A percentile compares a stretch with the other conserved stretches of the same genome.
Conservation (phyloP, 257 asterid species). For the Fraxinus anomala region DNA sequence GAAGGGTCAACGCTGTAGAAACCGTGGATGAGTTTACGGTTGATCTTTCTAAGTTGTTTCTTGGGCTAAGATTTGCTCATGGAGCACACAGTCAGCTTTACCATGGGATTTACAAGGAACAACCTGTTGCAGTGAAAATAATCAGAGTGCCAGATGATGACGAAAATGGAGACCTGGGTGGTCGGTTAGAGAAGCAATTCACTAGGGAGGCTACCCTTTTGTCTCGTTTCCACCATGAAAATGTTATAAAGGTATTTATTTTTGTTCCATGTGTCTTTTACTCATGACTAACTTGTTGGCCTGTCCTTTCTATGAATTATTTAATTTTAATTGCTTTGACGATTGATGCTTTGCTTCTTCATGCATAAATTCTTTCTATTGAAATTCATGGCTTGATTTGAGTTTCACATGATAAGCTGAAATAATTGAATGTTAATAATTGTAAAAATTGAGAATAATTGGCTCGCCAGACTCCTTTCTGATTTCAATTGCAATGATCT, state of each 20-base stretch:
- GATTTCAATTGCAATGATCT: constrained; percentile 16
- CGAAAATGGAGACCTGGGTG: constrained; percentile 49
- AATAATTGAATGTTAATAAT: neutral
- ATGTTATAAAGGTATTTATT: constrained; percentile 54
- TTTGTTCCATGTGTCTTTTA: neutral
- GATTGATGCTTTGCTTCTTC: neutral
- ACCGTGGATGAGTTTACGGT: constrained; percentile 46
- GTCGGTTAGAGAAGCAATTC: constrained; percentile 64
- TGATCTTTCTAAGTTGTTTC: constrained; percentile 57
- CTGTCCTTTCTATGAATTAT: neutral
- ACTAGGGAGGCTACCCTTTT: constrained; percentile 61
- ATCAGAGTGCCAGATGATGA: constrained; percentile 66
- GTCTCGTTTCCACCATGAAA: constrained; percentile 63
- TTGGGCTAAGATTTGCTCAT: constrained; percentile 63
- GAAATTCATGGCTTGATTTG: neutral
- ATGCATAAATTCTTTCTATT: neutral
- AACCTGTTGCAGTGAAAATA: constrained; percentile 65
- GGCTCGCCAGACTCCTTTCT: neutral
- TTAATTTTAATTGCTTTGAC: neutral
- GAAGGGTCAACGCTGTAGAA: constrained; percentile 66
- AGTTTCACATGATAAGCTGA: neutral
- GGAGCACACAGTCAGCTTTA: constrained; percentile 71
- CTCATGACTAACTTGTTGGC: neutral
- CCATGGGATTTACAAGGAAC: constrained; percentile 56
- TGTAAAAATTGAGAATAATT: neutral